Percentiles rank a stretch among this genome's conserved stretches.
Evolutionary conservation across 805 yeast species (phyloP).

Genomic region (Wickerhamomyces ciferrii): DNA sequence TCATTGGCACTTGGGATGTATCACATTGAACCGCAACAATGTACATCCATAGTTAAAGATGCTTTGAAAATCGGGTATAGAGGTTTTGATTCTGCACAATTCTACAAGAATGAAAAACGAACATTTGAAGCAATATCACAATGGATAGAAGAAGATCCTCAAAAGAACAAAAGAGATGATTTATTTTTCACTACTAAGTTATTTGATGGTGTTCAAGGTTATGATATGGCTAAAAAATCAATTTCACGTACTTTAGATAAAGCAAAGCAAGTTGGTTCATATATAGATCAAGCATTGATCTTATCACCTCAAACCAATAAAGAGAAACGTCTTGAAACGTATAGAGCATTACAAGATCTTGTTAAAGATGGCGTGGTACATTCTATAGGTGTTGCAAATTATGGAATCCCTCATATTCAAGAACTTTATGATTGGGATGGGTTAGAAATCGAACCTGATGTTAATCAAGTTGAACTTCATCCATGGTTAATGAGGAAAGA

Average conservation of each 20-base stretch:
- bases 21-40: constrained; percentile 29
- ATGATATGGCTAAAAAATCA: neutral
- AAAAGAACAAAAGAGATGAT: constrained; percentile 27
- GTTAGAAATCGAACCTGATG: constrained; percentile 52
- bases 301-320: constrained; percentile 55
- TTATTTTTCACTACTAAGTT: neutral
- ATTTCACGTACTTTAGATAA: constrained; percentile 35
- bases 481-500: constrained; percentile 76
- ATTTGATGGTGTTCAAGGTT: neutral
- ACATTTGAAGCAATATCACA: constrained; percentile 49
- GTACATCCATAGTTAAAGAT: constrained; percentile 38
- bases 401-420: constrained; percentile 52
- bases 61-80: constrained; percentile 63
- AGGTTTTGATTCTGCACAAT: constrained; percentile 62
- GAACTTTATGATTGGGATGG: constrained; percentile 56
- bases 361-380: constrained; percentile 52
- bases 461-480: constrained; percentile 76
- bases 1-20: constrained; percentile 48
- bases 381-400: constrained; percentile 78
- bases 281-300: constrained; percentile 68
- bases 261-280: constrained; percentile 43
- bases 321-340: constrained; percentile 50
- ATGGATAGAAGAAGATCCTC: constrained; percentile 40
- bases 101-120: constrained; percentile 54
- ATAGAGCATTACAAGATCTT: constrained; percentile 71